A percentile compares a stretch with the other conserved stretches of the same genome.
These are phyloP conservation scores for Phaeodactylum tricornutum DNA, from an alignment of 108 stramenopile genomes.

Conservation along the genomic window DNA sequence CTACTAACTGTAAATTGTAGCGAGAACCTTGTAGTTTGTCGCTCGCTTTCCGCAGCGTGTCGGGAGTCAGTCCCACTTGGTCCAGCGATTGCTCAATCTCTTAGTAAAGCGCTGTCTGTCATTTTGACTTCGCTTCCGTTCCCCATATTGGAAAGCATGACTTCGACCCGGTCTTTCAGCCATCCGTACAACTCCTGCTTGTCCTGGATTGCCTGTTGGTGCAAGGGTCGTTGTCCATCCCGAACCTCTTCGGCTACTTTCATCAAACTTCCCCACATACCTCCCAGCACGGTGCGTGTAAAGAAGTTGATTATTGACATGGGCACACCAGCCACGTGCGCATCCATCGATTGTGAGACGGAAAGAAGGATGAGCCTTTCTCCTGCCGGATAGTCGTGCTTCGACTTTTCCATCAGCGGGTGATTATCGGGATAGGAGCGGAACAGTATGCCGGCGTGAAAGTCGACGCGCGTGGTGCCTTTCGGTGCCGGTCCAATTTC, in stretches of 20 bases:
- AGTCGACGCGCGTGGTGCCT: constrained; percentile 36
- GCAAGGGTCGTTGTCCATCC: constrained; percentile 40
- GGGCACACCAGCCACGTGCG: constrained; percentile 39
- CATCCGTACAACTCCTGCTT: constrained; percentile 69
- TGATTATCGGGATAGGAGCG: constrained; percentile 61
- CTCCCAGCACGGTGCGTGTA: constrained; percentile 33
- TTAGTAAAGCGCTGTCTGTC: no score
- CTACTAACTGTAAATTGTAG: no score
- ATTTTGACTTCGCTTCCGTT: neutral
- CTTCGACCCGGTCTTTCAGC: constrained; percentile 38
- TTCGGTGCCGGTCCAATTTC: constrained; percentile 2
- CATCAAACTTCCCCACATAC: constrained; percentile 44
- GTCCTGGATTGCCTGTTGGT: constrained; percentile 40
- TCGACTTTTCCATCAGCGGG: constrained; percentile 21
- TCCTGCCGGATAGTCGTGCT: constrained; percentile 11
- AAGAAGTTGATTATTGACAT: constrained; percentile 60
- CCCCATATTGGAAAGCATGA: constrained; percentile 28
- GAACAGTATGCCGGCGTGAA: constrained; percentile 49
- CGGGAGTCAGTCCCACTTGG: no score
- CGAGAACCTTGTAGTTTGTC: no score
- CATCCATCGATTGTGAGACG: constrained; percentile 38
- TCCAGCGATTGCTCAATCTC: no score
- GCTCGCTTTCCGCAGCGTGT: no score
- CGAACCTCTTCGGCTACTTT: constrained; percentile 58
- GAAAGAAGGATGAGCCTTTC: constrained; percentile 40